phyloP scores from a whole-genome alignment of 495 filamentous ascomycete species.

The Podospora bellae-mahoneyi region DNA sequence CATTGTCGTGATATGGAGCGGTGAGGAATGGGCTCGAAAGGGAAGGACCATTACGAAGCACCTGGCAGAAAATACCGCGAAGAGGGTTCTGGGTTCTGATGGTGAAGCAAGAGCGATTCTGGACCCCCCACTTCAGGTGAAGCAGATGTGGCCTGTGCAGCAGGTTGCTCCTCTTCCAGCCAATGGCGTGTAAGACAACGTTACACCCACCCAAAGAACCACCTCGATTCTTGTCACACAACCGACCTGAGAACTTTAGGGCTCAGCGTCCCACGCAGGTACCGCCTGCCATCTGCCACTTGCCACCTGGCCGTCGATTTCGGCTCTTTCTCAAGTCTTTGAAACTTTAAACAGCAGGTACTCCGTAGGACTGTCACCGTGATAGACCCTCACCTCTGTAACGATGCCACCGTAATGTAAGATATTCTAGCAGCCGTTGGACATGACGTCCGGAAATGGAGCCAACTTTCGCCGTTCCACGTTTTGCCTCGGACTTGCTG shows the following conservation, averaged over 20 bases:
- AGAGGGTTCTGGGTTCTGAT: neutral
- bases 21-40: neutral
- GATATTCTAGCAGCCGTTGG: neutral
- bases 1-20: neutral
- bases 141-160: neutral
- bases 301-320: too few relatives aligned
- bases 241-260: neutral
- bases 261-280: neutral
- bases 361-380: too few relatives aligned
- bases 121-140: neutral
- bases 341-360: too few relatives aligned
- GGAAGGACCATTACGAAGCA: constrained; percentile 1
- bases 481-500: neutral
- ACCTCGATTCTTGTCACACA: neutral
- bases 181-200: constrained; percentile 1
- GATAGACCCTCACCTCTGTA: neutral
- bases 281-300: neutral
- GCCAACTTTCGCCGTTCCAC: neutral
- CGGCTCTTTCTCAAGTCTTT: too few relatives aligned
- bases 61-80: neutral
- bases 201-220: constrained; percentile 5
- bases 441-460: neutral
- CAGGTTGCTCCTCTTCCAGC: neutral
- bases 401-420: constrained; percentile 4
- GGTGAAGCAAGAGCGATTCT: neutral